Conservation (phyloP, 2,329 filamentous ascomycete genomes). For the Lojkania enalia region DNA sequence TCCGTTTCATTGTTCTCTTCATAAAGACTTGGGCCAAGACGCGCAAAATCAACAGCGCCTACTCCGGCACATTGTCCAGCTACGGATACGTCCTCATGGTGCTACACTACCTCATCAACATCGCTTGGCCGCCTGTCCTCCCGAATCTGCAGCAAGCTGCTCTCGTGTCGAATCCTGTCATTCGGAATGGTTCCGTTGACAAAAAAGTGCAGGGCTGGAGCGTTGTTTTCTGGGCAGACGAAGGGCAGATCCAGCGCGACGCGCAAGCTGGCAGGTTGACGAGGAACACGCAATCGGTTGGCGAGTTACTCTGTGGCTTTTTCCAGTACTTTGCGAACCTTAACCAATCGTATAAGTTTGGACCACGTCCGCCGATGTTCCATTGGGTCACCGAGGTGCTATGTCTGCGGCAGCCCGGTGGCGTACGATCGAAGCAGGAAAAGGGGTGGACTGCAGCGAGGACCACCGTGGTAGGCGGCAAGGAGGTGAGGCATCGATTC, state of each 20-base stretch:
- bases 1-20: constrained; percentile 78
- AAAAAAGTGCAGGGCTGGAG: constrained; percentile 60
- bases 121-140: constrained; percentile 77
- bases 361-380: constrained; percentile 60
- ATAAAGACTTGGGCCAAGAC: constrained; percentile 89
- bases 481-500: constrained; percentile 77
- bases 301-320: constrained; percentile 76
- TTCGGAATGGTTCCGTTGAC: constrained; percentile 40
- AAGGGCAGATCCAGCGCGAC: constrained; percentile 67
- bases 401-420: constrained; percentile 72
- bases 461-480: constrained; percentile 63
- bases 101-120: constrained; percentile 84
- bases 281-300: constrained; percentile 70
- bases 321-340: constrained; percentile 81
- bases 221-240: constrained; percentile 78
- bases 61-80: constrained; percentile 82
- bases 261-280: constrained; percentile 64
- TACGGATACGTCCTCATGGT: constrained; percentile 95
- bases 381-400: constrained; percentile 81
- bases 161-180: constrained; percentile 48
- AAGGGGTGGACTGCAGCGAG: constrained; percentile 89
- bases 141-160: constrained; percentile 74
- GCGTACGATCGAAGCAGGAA: constrained; percentile 70
- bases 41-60: constrained; percentile 83
- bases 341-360: constrained; percentile 40